Evolutionary conservation across 2,329 filamentous ascomycete genomes (phyloP).

Genomic region (Aspergillus neoniger): DNA sequence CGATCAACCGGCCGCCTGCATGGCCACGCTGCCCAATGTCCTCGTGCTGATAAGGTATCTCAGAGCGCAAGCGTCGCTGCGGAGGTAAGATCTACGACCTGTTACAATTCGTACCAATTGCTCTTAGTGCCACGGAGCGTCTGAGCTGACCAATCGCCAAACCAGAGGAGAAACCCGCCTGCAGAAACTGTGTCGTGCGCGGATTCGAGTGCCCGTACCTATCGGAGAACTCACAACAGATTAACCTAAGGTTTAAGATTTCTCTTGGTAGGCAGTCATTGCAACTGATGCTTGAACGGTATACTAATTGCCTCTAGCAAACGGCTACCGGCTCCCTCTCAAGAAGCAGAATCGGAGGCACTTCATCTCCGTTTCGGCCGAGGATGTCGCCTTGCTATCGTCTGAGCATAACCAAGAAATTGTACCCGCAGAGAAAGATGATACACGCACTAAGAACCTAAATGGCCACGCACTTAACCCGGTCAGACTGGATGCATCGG

Average conservation of each 20-base stretch:
- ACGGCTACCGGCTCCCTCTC: background rate
- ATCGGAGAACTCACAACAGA: background rate
- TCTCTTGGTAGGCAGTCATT: background rate
- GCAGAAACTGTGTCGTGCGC: background rate
- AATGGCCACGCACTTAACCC: background rate
- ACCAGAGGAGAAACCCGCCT: constrained; percentile 3
- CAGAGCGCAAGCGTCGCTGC: constrained; percentile 7
- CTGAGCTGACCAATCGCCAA: background rate
- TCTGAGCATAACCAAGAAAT: background rate
- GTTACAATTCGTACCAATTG: background rate
- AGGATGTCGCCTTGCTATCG: background rate
- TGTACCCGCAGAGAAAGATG: background rate
- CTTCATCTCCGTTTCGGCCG: background rate
- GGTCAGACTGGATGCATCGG: background rate
- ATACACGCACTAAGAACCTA: background rate
- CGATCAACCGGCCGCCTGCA: background rate
- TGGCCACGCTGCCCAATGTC: background rate
- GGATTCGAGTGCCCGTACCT: constrained; percentile 6
- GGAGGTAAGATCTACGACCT: background rate
- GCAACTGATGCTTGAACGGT: background rate
- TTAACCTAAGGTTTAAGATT: background rate
- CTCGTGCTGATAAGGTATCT: background rate
- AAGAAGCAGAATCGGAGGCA: background rate
- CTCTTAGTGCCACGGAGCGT: background rate
- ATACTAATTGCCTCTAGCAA: background rate